Evolutionary conservation across 2,329 filamentous ascomycete genomes (phyloP).

Genomic region (Arthrinium puccinioides): DNA sequence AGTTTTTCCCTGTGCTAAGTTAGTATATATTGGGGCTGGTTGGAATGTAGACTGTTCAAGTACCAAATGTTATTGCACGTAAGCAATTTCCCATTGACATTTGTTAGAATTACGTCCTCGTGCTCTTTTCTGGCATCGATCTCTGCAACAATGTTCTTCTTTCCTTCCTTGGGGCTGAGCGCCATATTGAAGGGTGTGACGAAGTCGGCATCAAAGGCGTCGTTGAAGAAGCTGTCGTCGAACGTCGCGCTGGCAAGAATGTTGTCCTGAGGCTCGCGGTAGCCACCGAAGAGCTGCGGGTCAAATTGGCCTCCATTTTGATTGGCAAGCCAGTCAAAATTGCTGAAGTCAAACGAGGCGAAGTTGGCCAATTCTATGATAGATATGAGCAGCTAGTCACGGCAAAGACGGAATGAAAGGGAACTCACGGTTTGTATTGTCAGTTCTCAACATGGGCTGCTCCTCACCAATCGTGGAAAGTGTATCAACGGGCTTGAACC

Average conservation of each 20-base stretch:
- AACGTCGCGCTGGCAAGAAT: conserved; percentile 64
- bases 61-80: conserved; percentile 93
- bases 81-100: conserved; percentile 57
- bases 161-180: conserved; percentile 31
- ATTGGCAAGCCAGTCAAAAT: conserved; percentile 68
- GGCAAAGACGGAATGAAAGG: conserved; percentile 15
- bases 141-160: conserved; percentile 65
- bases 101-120: conserved; percentile 56
- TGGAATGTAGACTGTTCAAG: conserved; percentile 26
- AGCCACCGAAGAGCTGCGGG: conserved; percentile 84
- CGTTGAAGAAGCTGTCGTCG: conserved; percentile 62
- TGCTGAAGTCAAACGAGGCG: conserved; percentile 40
- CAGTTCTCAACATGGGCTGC: conserved; percentile 34
- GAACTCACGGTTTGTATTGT: conserved; percentile 41
- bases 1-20: conserved; percentile 71
- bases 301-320: conserved; percentile 86
- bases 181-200: conserved; percentile 70
- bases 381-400: too few species aligned
- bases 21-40: conserved; percentile 24
- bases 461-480: conserved; percentile 62
- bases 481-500: conserved; percentile 56
- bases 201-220: conserved; percentile 78
- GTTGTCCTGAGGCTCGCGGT: conserved; percentile 83
- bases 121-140: conserved; percentile 70
- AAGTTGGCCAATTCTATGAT: conserved; percentile 29